Percentiles rank a stretch among this genome's conserved stretches.
Evolutionary conservation across 2,329 filamentous ascomycete species (phyloP).

Genomic region (Ophiosphaerella herpotricha): DNA sequence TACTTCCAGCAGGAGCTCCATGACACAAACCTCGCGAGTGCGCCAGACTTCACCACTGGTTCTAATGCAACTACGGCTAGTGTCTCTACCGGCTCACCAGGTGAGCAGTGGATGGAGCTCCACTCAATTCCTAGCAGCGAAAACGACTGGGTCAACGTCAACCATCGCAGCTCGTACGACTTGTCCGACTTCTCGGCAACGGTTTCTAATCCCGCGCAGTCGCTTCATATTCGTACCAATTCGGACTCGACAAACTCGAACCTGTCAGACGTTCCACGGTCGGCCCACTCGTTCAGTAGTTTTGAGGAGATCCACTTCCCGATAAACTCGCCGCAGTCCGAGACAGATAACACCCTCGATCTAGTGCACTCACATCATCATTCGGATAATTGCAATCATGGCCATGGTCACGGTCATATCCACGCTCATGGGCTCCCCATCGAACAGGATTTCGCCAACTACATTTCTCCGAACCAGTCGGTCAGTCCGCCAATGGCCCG

Average conservation of each 20-base stretch:
- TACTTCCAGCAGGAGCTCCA: slow-evolving; percentile 73
- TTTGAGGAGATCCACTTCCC: slow-evolving; percentile 75
- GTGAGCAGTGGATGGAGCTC: slow-evolving; percentile 82
- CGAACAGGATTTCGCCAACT: slow-evolving; percentile 42
- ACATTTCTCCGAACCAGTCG: slow-evolving; percentile 50
- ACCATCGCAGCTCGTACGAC: slow-evolving; percentile 69
- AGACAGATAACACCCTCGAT: slow-evolving; percentile 50
- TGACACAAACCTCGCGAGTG: slow-evolving; percentile 56
- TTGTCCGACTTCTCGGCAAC: slow-evolving; percentile 62
- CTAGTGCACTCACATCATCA: slow-evolving; percentile 29
- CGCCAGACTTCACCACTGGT: slow-evolving; percentile 50
- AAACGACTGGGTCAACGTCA: slow-evolving; percentile 81
- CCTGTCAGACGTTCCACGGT: slow-evolving; percentile 65
- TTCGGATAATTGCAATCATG: slow-evolving; percentile 35
- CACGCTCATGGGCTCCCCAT: slow-evolving; percentile 22
- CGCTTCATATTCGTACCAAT: slow-evolving; percentile 81
- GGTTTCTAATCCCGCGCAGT: slow-evolving; percentile 92
- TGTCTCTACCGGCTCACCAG: slow-evolving; percentile 67
- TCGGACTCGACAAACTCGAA: slow-evolving; percentile 87
- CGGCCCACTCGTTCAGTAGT: slow-evolving; percentile 72
- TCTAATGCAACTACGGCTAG: slow-evolving; percentile 38
- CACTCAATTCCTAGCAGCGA: slow-evolving; percentile 84
- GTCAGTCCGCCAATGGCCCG: slow-evolving; percentile 72
- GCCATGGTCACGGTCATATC: slow-evolving; percentile 19
- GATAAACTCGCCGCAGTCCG: slow-evolving; percentile 82